A percentile compares a stretch with the other conserved stretches of the same genome.
Evolutionary conservation across 371 early-diverging fungal species (phyloP).

Genomic region (Haplosporangium sp.): DNA sequence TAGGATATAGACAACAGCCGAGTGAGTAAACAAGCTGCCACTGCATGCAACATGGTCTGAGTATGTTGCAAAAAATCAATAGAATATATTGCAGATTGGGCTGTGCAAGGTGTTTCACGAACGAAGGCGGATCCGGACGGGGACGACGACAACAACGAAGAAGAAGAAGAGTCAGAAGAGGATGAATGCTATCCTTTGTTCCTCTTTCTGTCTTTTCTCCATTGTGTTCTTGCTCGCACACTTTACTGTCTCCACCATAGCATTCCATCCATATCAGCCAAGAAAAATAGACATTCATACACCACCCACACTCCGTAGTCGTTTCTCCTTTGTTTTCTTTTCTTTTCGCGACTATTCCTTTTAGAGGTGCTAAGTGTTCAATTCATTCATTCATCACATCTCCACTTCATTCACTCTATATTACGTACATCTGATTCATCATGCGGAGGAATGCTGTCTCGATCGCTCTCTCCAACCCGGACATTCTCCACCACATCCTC

Average conservation of each 20-base stretch:
- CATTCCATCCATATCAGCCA: too few relatives aligned
- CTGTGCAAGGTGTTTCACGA: slow-evolving; percentile 10
- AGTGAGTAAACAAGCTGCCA: too few relatives aligned
- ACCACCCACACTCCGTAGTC: too few relatives aligned
- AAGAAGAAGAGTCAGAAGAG: not conserved
- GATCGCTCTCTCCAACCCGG: slow-evolving; percentile 39
- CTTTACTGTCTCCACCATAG: too few relatives aligned
- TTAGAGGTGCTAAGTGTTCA: not conserved
- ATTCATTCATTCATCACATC: not conserved
- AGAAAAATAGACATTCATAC: too few relatives aligned
- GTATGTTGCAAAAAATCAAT: not conserved
- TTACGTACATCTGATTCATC: not conserved
- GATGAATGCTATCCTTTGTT: too few relatives aligned
- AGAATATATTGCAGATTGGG: slow-evolving; percentile 1
- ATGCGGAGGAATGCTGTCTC: slow-evolving; percentile 20
- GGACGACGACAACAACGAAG: not conserved
- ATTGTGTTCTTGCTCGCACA: too few relatives aligned
- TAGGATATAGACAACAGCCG: too few relatives aligned
- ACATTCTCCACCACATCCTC: slow-evolving; percentile 51
- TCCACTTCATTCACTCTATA: not conserved
- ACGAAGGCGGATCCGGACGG: not conserved
- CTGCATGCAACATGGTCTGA: too few relatives aligned
- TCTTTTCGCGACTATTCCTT: too few relatives aligned
- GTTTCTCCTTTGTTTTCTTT: too few relatives aligned
- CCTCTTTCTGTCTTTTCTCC: too few relatives aligned